Base-by-base conservation (phyloP, 2,329 filamentous ascomycete genomes). In the Pseudohalonectria lignicola region DNA sequence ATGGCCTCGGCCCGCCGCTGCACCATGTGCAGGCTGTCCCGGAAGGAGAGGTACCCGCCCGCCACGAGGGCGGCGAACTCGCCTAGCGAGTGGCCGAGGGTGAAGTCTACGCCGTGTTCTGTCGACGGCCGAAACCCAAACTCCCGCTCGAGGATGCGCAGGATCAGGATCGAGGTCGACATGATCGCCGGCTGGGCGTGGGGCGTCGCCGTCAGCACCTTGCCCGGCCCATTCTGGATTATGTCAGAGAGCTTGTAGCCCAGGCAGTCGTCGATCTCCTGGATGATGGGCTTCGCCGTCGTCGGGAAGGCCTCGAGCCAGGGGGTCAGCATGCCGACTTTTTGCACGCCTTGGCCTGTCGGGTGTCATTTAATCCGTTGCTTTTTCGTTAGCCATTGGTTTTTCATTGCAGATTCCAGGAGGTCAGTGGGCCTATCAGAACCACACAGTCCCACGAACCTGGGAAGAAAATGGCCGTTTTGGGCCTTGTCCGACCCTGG, bases 181-280 rank as follows among this genome's bases (percentile, higher is more conserved):
- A 96, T 94, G 59, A 95, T 94, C 50, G 90, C 88, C 2, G 90
- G 90, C 59, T 96, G 90, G 4, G 90, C 84, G 55, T 94, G 88
- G 46, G 83, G 76, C 4, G 90, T 95, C 41, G 76, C 74, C 30
- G 85, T 93, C 40, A 96, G 75, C 37, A 70, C 63, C 40, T 76
- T 77, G 49, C 83, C 85, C 2, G 90, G 84, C 0, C 90, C 88
- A 20, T 84, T 67, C 42, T 80, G 77, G 48, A 95, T 94, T 42
- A 90, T 71, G 19, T 71, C 67, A 29, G 85, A 87, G 41, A 96
- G 71, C 45, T 79, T 79, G 52, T 80, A 78, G 48, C 81, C 74
- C 50, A 94, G 71, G 19, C 76, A 74, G 31, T 77, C 65, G 62
- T 96, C 86, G 57, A 94, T 87, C 60, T 94, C 83, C 47, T 94